Base-by-base conservation (phyloP, 2,329 filamentous ascomycete species). In the Aschersonia sp. region DNA sequence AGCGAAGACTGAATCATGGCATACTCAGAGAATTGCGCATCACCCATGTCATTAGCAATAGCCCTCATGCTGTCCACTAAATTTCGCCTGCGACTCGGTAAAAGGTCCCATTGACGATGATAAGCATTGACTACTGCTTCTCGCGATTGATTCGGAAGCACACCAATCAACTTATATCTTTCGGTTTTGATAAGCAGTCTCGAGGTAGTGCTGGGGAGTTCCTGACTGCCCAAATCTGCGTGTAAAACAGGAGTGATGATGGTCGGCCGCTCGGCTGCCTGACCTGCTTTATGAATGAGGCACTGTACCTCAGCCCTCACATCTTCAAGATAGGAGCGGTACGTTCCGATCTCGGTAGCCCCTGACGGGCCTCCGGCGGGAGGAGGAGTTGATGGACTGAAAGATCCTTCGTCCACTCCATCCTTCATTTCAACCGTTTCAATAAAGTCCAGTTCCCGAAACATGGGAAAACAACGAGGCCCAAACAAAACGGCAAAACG, bases 401-500 rank as follows among this genome's bases (percentile, higher is more conserved):
- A 66, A 45, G 51, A 60, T 3, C 64, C 59, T 55, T 70, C 59
- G 44, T 66, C 62, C 2, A 73, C 64, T 2, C 60, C 67, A 12
- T 67, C 63, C 6, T 60, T 60, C 1, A 65, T 59, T 4, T 67
- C 55, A 2, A 59, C 47, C 3, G 61, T 57, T 54, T 75, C 71
- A 2, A 59, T 53, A 44, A 77, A 78, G 9, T 71, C 73, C 4
- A 80, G 61, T 9, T 65, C 65, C 10, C 60, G 61, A 53, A 78
- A 74, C 9, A 79, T 64, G 29, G 60, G 56, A 44, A 71, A 69
- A 46, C 73, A 73, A 4, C 71, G 68, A 4, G 65, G 64, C 0
- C 74, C 72, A 49, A 79, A 78, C 5, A 75, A 64, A 2, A 77
- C 70, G 30, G 63, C 61, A 48, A 78, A 79, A 10, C 71, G 68